Conservation (phyloP, 2,329 filamentous ascomycete species). For the Trematosphaeria pertusa region DNA sequence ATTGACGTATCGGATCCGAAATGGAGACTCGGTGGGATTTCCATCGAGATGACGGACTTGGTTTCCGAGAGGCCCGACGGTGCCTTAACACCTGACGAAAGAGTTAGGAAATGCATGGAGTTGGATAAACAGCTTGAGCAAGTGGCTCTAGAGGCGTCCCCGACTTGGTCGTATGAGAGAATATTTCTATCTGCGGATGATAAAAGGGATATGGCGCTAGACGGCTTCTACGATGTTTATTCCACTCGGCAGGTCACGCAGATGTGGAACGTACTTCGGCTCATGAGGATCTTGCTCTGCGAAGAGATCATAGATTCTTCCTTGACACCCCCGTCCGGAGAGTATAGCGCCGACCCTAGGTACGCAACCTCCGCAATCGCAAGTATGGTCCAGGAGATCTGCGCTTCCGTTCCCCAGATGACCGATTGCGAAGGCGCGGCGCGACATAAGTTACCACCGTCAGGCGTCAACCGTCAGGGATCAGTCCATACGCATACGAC, state of each 20-base stretch:
- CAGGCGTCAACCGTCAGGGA: background rate
- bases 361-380: constrained; percentile 26
- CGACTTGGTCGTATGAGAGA: constrained; percentile 20
- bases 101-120: constrained; percentile 19
- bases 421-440: constrained; percentile 30
- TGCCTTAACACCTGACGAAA: constrained; percentile 19
- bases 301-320: constrained; percentile 28
- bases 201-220: constrained; percentile 6
- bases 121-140: constrained; percentile 32
- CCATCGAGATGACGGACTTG: constrained; percentile 35
- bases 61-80: constrained; percentile 20
- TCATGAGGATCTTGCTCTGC: constrained; percentile 42
- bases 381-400: constrained; percentile 36
- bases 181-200: constrained; percentile 8
- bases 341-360: background rate
- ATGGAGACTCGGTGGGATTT: constrained; percentile 36
- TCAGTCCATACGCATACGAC: constrained; percentile 13
- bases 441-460: constrained; percentile 18
- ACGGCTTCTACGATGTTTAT: constrained; percentile 37
- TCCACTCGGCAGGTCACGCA: constrained; percentile 36
- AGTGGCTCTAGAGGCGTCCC: constrained; percentile 29
- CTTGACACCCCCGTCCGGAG: constrained; percentile 1
- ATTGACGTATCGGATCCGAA: constrained; percentile 35
- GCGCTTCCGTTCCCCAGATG: constrained; percentile 42
- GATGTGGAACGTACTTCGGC: constrained; percentile 40